Evolutionary conservation across 2,329 filamentous ascomycete genomes (phyloP), one percentile per base, ranked within the genome.

Genomic region (Colletotrichum chlorophyti): DNA sequence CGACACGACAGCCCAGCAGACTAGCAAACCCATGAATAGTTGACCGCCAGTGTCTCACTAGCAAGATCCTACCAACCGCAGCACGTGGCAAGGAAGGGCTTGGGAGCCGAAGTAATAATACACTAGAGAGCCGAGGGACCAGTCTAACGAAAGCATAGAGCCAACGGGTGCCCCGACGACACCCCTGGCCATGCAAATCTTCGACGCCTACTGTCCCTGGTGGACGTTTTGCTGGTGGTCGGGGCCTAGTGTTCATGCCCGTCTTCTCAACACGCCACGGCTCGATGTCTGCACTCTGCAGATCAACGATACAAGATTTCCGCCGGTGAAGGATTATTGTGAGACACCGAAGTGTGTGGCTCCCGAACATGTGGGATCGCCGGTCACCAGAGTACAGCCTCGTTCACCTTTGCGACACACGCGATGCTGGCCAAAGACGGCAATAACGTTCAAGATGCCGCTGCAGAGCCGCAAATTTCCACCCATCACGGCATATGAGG

Each of bases 41-140:
- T 35, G 19, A 15, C 42, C 29, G 50, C 24, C 19, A 35, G 42
- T 38, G 55, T 43, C 45, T n/a, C n/a, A n/a, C n/a, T n/a, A n/a
- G n/a, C n/a, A n/a, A n/a, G n/a, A 24, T 19, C 5, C 34, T 23
- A 32, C 31, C 19, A 49, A 31, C 43, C 21, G 14, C 38, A 35
- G 37, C 57, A 59, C 57, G 57, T 59, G 57, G 51, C 51, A 57
- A 50, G 51, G 51, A 49, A 55, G 51, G 55, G 51, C 57, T 38
- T 59, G 43, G 32, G 34, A 43, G 51, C 38, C 38, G 47, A 26
- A 42, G 19, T 53, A 59, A 59, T 50, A 59, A 54, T 42, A 17
- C 27, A 54, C n/a, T n/a, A n/a, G n/a, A n/a, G n/a, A n/a, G n/a
- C n/a, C n/a, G n/a, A n/a, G n/a, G n/a, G n/a, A n/a, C n/a, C n/a